Evolutionary conservation across 2,329 filamentous ascomycete species (phyloP), one percentile per base, ranked within the genome.

Genomic region (Penicillium thymicola): DNA sequence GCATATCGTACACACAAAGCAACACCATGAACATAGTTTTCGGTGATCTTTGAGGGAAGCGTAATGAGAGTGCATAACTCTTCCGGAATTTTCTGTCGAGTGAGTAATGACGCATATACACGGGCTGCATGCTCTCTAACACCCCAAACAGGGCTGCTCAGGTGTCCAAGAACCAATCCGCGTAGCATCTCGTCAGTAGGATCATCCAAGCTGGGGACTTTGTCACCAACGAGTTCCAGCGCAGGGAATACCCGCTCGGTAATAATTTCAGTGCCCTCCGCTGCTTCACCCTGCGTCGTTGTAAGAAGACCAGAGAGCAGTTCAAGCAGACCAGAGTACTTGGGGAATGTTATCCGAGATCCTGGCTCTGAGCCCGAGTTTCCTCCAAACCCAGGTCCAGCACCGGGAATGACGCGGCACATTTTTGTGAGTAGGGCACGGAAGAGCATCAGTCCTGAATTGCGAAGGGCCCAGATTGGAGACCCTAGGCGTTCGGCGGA

Each of bases 381-480:
- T 18, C 73, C 73, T 18, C 73, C 72, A 36, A 76, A 75, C 6
- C 87, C 66, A 81, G 86, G 46, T 75, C 77, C 69, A 72, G 48
- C 72, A 65, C 64, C 76, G 61, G 53, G 70, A 54, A 59, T 69
- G 61, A 59, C 71, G 59, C 60, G 72, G 62, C 64, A 81, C 78
- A 73, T 83, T 71, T 74, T 92, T 78, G 79, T 90, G 73, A 96
- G 89, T 5, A 97, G 79, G 59, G 91, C 90, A 53, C 93, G 86
- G 62, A 97, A 86, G 7, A 99, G 84, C 76, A 97, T 89, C 34
- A 97, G 76, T 2, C 92, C 92, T 64, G 92, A 97, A 71, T 99
- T 99, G 1, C 92, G 87, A 55, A 99, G 92, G 0, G 92, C 90
- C 94, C 94, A 99, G 23, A 94, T 85, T 57, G 89, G 83, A 0